phyloP scores from a whole-genome alignment of 495 filamentous ascomycete species.

The Articulospora tetracladia region DNA sequence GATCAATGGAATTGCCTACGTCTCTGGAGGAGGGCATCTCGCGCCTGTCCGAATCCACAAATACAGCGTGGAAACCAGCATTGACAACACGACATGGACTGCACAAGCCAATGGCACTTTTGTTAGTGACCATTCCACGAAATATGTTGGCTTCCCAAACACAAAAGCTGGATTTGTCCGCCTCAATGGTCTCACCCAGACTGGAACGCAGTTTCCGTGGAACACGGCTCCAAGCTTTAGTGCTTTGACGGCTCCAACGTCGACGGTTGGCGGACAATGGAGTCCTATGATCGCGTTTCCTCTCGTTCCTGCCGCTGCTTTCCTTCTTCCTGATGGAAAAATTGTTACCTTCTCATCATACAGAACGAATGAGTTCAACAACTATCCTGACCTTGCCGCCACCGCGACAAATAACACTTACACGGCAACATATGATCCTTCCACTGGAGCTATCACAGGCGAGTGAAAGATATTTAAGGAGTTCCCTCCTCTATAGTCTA shows the following conservation, averaged over 20 bases:
- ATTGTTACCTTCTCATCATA: conserved; percentile 44
- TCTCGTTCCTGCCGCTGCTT: conserved; percentile 39
- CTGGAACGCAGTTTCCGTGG: conserved; percentile 25
- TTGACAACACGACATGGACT: conserved; percentile 33
- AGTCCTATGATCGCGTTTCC: conserved; percentile 48
- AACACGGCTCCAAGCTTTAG: conserved; percentile 32
- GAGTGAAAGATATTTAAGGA: no score
- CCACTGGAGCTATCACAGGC: neutral
- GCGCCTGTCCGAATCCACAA: conserved; percentile 35
- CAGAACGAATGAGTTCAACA: conserved; percentile 28
- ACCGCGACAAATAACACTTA: conserved; percentile 34
- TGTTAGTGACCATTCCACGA: conserved; percentile 33
- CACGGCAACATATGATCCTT: conserved; percentile 31
- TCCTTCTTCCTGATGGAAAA: conserved; percentile 30
- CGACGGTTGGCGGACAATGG: conserved; percentile 38
- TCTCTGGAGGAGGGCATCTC: conserved; percentile 30
- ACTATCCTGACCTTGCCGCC: neutral
- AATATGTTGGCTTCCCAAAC: conserved; percentile 37
- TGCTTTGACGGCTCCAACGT: conserved; percentile 8
- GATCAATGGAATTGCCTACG: conserved; percentile 21
- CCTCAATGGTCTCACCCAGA: conserved; percentile 31
- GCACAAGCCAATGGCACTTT: conserved; percentile 43
- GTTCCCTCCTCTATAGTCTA: no score
- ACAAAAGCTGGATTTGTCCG: conserved; percentile 37
- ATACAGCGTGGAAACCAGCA: conserved; percentile 38